Evolutionary conservation across 371 early-diverging fungal genomes (phyloP).

Genomic region (Conidiobolus incongruus): DNA sequence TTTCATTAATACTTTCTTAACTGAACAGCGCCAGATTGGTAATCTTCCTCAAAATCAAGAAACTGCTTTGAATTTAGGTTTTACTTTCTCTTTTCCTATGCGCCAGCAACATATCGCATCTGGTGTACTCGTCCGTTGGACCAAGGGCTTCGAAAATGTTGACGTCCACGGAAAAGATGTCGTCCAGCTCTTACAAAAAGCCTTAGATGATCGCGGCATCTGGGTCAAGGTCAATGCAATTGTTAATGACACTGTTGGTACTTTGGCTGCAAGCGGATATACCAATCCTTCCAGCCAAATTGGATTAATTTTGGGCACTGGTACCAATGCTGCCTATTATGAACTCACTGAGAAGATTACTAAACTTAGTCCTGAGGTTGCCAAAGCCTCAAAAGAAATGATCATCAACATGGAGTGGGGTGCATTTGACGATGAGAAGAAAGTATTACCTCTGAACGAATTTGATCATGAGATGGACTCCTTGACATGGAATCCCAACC

Average conservation of each 20-base stretch:
- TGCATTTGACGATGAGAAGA: constrained; percentile 58
- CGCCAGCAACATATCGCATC: constrained; percentile 48
- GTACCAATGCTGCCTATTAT: too few relatives aligned
- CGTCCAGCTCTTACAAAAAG: too few relatives aligned
- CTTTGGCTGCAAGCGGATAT: constrained; percentile 71
- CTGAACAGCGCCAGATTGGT: too few relatives aligned
- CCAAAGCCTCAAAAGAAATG: constrained; percentile 33
- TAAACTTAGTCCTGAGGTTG: constrained; percentile 22
- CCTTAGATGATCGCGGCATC: constrained; percentile 46
- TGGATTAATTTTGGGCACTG: constrained; percentile 89
- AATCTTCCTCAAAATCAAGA: constrained; percentile 5
- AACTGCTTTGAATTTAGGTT: constrained; percentile 46
- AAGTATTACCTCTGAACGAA: constrained; percentile 52
- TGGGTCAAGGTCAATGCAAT: constrained; percentile 64
- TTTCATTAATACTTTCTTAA: constrained; percentile 52
- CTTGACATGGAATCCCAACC: constrained; percentile 48
- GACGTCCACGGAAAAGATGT: too few relatives aligned
- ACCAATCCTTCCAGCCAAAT: constrained; percentile 48
- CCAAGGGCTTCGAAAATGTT: constrained; percentile 65
- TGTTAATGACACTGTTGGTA: constrained; percentile 93
- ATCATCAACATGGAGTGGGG: constrained; percentile 86
- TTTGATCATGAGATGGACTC: constrained; percentile 72
- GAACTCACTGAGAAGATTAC: constrained; percentile 43
- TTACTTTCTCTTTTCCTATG: constrained; percentile 90
- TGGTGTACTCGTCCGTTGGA: constrained; percentile 70